Conservation (phyloP, 495 filamentous ascomycete species). For the Parmelia sp. region DNA sequence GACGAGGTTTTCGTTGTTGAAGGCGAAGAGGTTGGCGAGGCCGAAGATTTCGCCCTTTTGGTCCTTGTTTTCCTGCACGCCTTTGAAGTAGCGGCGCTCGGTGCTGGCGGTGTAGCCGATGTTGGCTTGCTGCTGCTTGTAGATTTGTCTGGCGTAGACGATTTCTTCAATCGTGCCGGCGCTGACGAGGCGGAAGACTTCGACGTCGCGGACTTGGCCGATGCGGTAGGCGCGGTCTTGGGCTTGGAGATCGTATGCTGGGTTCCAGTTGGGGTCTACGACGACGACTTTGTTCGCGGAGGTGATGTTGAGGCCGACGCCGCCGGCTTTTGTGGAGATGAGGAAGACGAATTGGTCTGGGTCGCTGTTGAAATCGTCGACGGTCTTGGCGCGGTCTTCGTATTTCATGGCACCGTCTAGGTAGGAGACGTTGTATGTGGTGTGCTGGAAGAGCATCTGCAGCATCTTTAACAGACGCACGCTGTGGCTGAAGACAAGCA, state of each 20-base stretch:
- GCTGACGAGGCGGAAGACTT: conserved; percentile 91
- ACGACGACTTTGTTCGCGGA: conserved; percentile 98
- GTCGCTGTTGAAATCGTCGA: conserved; percentile 90
- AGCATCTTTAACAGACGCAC: conserved; percentile 83
- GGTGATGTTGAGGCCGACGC: conserved; percentile 89
- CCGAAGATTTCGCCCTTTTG: conserved; percentile 94
- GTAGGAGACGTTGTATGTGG: conserved; percentile 87
- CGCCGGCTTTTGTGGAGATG: conserved; percentile 89
- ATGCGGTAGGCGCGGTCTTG: conserved; percentile 97
- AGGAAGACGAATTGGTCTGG: conserved; percentile 88
- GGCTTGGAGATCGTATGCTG: conserved; percentile 85
- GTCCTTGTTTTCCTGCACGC: conserved; percentile 75
- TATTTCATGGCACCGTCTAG: conserved; percentile 84
- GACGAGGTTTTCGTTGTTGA: conserved; percentile 70
- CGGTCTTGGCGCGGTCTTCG: conserved; percentile 67
- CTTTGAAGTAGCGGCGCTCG: conserved; percentile 92
- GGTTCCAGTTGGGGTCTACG: conserved; percentile 97
- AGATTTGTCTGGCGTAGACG: conserved; percentile 94
- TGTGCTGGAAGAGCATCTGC: conserved; percentile 77
- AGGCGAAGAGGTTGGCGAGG: conserved; percentile 77
- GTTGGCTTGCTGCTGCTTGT: conserved; percentile 98
- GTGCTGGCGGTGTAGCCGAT: conserved; percentile 91
- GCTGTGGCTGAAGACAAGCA: conserved; percentile 86
- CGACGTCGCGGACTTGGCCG: conserved; percentile 86
- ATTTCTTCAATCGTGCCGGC: conserved; percentile 96